Evolutionary conservation across 176 grass and related monocot species (phyloP), one percentile per base, ranked within the genome.

Genomic region (Rhynchospora tenuis): DNA sequence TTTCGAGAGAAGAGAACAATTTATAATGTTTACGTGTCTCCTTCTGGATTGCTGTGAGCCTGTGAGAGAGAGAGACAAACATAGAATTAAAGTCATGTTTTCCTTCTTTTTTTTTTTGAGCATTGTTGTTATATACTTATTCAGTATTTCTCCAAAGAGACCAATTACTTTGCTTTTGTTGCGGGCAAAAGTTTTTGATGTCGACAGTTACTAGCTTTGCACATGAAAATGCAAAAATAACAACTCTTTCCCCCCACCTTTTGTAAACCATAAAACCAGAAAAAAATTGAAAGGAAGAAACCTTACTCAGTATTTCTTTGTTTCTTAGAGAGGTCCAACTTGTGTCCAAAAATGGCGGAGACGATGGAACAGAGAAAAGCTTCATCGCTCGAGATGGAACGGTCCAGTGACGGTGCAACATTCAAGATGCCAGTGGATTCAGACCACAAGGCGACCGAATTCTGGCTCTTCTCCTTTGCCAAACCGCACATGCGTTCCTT

Each of bases 371-470:
- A 23, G 2, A 78, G 58, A 50, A 78, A 78, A 24, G 22, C 50
- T 78, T 16, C 26, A 1, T 24, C 45, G 5, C 47, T 78, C 0
- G 74, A 59, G 50, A 11, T 78, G 20, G 50, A 78, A n/a, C 27
- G 31, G 27, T 13, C 5, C 4, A 11, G 10, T 13, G 28, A 57
- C 58, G 8, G 7, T 10, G 0, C 75, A 14, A 45, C 50, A 48
- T 97, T 97, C 92, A 86, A 65, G 88, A 86, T 97, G 2, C 94
- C 94, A 2, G 94, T 97, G 63, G 92, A 97, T 85, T 91, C 92
- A 0, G 94, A 97, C 80, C 82, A 88, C 86, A 86, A 97, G 92
- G 94, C 94, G 13, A 97, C 90, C 1, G 86, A 94, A 85, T 97
- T 97, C 94, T 92, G 94, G 90, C 63, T 97, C 80, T 91, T 92